Evolutionary conservation across 257 asterid genomes (phyloP).

Genomic region (Thymus mandschuricus): DNA sequence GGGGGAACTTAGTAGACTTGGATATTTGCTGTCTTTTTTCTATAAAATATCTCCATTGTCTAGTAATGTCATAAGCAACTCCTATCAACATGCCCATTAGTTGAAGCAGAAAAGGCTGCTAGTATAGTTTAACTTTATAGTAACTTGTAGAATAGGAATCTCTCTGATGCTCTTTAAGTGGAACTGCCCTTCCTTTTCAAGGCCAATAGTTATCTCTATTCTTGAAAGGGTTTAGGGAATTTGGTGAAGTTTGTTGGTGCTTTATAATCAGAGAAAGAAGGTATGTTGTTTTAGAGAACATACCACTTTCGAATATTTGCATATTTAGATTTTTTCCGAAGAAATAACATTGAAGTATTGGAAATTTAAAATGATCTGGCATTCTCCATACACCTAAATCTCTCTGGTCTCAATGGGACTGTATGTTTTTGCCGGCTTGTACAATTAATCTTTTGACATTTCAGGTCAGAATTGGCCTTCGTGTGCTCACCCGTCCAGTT

Average conservation of each 20-base stretch:
- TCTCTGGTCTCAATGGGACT: neutral
- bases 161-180: neutral
- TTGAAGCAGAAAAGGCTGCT: neutral
- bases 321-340: neutral
- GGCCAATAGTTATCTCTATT: neutral
- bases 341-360: neutral
- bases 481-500: slow-evolving; percentile 88
- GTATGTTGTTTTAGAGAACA: neutral
- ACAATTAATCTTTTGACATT: slow-evolving; percentile 25
- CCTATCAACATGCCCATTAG: neutral
- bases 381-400: neutral
- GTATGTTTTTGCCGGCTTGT: neutral
- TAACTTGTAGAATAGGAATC: neutral
- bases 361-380: neutral
- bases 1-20: neutral
- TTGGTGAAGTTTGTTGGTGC: neutral
- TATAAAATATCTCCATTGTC: neutral
- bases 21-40: neutral
- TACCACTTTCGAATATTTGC: neutral
- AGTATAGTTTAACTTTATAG: neutral
- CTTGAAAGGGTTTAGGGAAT: neutral
- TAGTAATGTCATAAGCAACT: neutral
- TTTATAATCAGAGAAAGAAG: neutral
- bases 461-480: slow-evolving; percentile 87
- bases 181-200: neutral